These are phyloP conservation scores for Phellinidium pouzarii DNA, from an alignment of 1,284 basidiomycete species.

Conservation along the genomic window DNA sequence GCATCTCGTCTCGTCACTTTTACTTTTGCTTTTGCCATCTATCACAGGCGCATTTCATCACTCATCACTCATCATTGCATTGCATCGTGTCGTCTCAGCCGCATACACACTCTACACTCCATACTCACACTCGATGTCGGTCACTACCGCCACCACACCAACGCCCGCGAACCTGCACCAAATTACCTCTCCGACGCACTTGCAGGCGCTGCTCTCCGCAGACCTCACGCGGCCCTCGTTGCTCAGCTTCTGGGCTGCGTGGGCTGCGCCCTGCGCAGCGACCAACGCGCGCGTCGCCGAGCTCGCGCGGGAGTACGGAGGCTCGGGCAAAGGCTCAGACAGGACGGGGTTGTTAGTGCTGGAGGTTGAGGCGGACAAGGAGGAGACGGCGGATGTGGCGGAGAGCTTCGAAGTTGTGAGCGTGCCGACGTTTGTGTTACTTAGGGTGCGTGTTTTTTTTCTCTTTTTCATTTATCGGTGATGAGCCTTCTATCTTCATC, in stretches of 20 bases:
- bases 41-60: no score
- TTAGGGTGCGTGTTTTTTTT: constrained; percentile 51
- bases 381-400: constrained; percentile 80
- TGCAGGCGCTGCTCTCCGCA: constrained; percentile 65
- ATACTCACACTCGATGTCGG: no score
- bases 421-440: constrained; percentile 82
- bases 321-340: no score
- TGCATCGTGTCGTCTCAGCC: no score
- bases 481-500: no score
- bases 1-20: not conserved
- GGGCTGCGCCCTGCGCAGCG: constrained; percentile 83
- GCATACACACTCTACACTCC: no score
- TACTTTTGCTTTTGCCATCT: no score
- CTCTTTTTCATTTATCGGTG: no score
- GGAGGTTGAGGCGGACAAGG: constrained; percentile 83
- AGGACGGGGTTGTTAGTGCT: no score
- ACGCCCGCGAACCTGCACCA: constrained; percentile 40
- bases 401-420: constrained; percentile 92
- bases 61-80: no score
- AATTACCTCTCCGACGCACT: constrained; percentile 61
- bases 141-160: constrained; percentile 19
- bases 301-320: constrained; percentile 65
- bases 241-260: constrained; percentile 90
- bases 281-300: constrained; percentile 77
- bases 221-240: constrained; percentile 79